Evolutionary conservation across 495 filamentous ascomycete genomes (phyloP).

Genomic region (Hypoxylon trugodes): DNA sequence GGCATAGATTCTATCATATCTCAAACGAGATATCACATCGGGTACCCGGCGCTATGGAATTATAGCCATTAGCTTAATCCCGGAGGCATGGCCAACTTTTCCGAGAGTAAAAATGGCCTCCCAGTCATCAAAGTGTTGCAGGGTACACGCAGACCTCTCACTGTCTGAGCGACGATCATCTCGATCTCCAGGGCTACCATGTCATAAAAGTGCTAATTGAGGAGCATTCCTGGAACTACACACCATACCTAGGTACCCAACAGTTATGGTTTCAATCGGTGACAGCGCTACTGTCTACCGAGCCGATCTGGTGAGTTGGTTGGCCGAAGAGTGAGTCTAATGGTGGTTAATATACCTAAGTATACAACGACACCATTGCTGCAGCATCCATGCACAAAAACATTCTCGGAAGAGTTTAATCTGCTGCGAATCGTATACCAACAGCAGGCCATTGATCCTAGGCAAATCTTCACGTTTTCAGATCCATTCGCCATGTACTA

Average conservation of each 20-base stretch:
- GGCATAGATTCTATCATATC: constrained; percentile 20
- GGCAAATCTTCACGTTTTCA: not conserved
- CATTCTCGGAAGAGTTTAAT: constrained; percentile 29
- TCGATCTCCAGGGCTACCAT: not conserved
- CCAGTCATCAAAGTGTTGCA: constrained; percentile 8
- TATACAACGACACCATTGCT: constrained; percentile 17
- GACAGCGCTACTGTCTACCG: not conserved
- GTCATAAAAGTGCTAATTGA: constrained; percentile 1
- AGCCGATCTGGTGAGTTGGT: not conserved
- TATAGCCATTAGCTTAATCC: constrained; percentile 18
- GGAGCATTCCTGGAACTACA: not conserved
- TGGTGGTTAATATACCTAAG: too few relatives aligned
- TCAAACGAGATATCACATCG: constrained; percentile 15
- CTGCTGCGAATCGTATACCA: constrained; percentile 13
- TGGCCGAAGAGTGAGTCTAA: not conserved
- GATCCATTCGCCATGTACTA: not conserved
- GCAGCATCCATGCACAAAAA: constrained; percentile 21
- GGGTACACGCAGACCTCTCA: constrained; percentile 10
- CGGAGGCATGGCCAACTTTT: constrained; percentile 13
- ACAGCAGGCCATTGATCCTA: not conserved
- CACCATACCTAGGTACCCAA: not conserved
- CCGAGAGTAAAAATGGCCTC: constrained; percentile 24
- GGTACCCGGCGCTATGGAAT: constrained; percentile 12
- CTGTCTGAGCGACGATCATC: constrained; percentile 6
- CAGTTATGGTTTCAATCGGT: constrained; percentile 12